Evolutionary conservation across 352 stramenopile genomes (phyloP).

Genomic region (Pythium brachiatum): DNA sequence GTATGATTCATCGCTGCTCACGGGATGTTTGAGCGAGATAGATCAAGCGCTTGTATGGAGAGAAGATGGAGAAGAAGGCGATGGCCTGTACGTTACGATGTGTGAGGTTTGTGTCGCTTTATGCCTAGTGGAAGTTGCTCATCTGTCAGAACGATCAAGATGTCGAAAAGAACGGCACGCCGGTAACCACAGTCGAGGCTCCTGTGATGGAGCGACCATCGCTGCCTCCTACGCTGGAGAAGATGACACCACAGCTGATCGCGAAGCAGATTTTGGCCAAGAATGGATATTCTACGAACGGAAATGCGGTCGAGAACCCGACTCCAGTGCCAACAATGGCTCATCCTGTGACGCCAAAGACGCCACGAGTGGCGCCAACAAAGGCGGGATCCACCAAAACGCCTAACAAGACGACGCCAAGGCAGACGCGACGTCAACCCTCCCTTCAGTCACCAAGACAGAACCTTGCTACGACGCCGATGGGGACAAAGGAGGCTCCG

Average conservation of each 20-base stretch:
- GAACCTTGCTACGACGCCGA: neutral
- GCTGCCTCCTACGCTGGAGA: slow-evolving; percentile 3
- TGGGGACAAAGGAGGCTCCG: slow-evolving; percentile 5
- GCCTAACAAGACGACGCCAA: neutral
- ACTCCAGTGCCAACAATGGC: neutral
- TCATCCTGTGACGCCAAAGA: neutral
- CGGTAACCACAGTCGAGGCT: neutral
- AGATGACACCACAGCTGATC: slow-evolving; percentile 60
- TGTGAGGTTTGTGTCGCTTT: neutral
- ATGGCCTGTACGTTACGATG: slow-evolving; percentile 45
- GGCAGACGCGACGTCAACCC: neutral
- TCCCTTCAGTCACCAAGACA: neutral
- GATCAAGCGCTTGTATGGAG: slow-evolving; percentile 62
- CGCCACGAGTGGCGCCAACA: neutral
- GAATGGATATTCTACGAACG: slow-evolving; percentile 45
- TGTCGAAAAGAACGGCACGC: slow-evolving; percentile 35
- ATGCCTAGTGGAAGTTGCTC: neutral
- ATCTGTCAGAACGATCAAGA: slow-evolving; percentile 28
- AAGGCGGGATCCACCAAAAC: neutral
- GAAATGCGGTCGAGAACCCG: neutral
- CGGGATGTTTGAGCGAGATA: slow-evolving; percentile 17
- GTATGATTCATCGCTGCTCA: no score
- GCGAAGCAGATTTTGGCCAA: slow-evolving; percentile 58
- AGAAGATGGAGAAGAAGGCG: slow-evolving; percentile 68
- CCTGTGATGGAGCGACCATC: neutral